phyloP scores from a whole-genome alignment of 306 rosid species.

The Morella rubra region DNA sequence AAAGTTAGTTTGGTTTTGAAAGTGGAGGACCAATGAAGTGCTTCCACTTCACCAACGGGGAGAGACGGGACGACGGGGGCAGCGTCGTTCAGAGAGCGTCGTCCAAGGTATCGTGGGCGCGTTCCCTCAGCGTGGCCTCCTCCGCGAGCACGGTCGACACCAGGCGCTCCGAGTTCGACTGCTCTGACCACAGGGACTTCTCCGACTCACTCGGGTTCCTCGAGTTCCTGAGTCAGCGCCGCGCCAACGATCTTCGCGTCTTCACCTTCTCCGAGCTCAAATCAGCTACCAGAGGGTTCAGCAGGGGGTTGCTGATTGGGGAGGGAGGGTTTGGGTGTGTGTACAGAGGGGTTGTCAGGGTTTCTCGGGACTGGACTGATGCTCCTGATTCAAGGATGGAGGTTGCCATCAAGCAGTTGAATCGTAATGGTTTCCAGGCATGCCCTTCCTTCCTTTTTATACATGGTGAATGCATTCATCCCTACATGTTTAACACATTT shows the following conservation, averaged over 20 bases:
- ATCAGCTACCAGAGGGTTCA: slow-evolving; percentile 77
- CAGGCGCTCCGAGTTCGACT: slow-evolving; percentile 65
- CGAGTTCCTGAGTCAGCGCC: slow-evolving; percentile 55
- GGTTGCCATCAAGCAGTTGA: slow-evolving; percentile 89
- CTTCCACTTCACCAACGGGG: slow-evolving; percentile 74
- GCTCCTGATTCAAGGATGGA: slow-evolving; percentile 37
- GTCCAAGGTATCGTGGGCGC: slow-evolving; percentile 87
- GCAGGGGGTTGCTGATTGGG: slow-evolving; percentile 66
- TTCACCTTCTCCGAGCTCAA: slow-evolving; percentile 77
- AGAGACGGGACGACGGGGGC: slow-evolving; percentile 44
- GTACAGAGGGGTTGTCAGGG: slow-evolving; percentile 51
- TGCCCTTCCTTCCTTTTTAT: slow-evolving; percentile 7
- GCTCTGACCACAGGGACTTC: slow-evolving; percentile 47
- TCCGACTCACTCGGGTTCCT: slow-evolving; percentile 59
- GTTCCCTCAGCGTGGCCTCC: slow-evolving; percentile 86
- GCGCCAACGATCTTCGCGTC: slow-evolving; percentile 69
- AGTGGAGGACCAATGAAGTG: slow-evolving; percentile 54
- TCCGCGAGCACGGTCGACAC: slow-evolving; percentile 62
- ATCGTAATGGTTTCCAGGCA: slow-evolving; percentile 96
- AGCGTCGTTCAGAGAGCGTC: slow-evolving; percentile 43
- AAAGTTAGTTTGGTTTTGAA: background rate
- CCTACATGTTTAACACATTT: no score
- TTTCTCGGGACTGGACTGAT: slow-evolving; percentile 3
- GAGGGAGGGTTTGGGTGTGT: slow-evolving; percentile 98
- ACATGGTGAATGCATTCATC: background rate